Percentiles rank a stretch among this genome's conserved stretches.
These are phyloP conservation scores for Rhodotorula mucilaginosa DNA, from an alignment of 1,284 basidiomycete species.

Conservation along the genomic window DNA sequence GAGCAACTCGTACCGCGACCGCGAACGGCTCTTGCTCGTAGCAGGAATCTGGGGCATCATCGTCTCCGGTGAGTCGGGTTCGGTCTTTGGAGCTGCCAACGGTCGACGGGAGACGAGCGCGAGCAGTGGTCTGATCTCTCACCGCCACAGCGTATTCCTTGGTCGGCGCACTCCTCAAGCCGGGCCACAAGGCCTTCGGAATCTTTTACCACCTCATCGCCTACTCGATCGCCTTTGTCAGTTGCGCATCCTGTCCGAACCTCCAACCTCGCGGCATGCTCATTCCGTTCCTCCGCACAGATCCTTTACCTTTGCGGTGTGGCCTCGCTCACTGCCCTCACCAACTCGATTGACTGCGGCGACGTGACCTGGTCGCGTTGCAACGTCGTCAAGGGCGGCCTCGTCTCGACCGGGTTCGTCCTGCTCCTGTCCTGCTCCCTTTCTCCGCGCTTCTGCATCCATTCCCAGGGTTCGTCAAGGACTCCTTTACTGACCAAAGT, in stretches of 20 bases:
- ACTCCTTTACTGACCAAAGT: background rate
- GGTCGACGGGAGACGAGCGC: background rate
- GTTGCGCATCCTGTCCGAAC: background rate
- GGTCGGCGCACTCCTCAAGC: slow-evolving; percentile 48
- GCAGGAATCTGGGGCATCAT: slow-evolving; percentile 49
- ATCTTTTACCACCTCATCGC: slow-evolving; percentile 50
- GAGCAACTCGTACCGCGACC: slow-evolving; percentile 47
- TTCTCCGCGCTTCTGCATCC: too few species aligned
- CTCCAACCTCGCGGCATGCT: background rate
- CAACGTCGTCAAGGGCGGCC: slow-evolving; percentile 48
- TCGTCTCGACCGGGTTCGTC: slow-evolving; percentile 46
- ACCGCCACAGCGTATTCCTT: slow-evolving; percentile 47
- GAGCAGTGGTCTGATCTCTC: background rate
- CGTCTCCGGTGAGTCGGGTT: slow-evolving; percentile 45
- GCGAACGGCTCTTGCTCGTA: slow-evolving; percentile 50
- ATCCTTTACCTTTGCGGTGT: slow-evolving; percentile 52
- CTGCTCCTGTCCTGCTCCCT: background rate
- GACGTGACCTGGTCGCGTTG: slow-evolving; percentile 46
- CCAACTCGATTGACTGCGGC: slow-evolving; percentile 47
- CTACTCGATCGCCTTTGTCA: slow-evolving; percentile 46
- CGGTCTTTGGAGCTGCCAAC: background rate
- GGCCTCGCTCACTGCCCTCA: slow-evolving; percentile 49
- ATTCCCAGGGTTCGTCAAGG: too few species aligned
- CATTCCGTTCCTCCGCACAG: slow-evolving; percentile 12
- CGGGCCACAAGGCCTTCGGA: slow-evolving; percentile 48